Evolutionary conservation across 148 eudicot species (phyloP).

Genomic region (Limonium bicolor): DNA sequence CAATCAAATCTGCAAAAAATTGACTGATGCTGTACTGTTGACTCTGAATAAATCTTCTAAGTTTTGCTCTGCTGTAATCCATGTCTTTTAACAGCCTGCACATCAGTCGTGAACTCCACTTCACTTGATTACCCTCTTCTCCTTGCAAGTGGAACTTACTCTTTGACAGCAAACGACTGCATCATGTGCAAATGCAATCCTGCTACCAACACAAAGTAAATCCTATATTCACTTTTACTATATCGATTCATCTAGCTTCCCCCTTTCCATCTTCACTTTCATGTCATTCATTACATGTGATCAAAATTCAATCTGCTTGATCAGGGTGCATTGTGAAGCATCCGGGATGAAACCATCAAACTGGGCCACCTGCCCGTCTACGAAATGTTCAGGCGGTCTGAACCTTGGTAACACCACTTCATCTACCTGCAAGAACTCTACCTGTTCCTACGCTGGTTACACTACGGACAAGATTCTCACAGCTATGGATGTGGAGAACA

Average conservation of each 20-base stretch:
- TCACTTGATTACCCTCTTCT: neutral
- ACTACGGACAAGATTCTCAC: neutral
- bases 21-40: too few relatives aligned
- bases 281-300: neutral
- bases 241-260: neutral
- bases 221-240: neutral
- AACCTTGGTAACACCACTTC: neutral
- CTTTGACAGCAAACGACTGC: neutral
- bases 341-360: neutral
- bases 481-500: neutral
- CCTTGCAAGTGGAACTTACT: neutral
- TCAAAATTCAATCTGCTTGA: neutral
- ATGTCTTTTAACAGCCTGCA: neutral
- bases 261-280: neutral
- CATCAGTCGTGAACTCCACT: neutral
- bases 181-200: neutral
- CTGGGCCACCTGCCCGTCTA: neutral
- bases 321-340: neutral
- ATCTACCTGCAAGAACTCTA: neutral
- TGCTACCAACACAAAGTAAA: neutral
- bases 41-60: too few relatives aligned
- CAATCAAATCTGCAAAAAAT: too few relatives aligned
- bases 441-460: neutral
- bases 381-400: constrained; percentile 5
- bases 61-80: too few relatives aligned